A percentile compares a stretch with the other conserved stretches of the same genome.
These are phyloP conservation scores for Aspergillus steynii DNA, from an alignment of 495 filamentous ascomycete species.

Conservation along the genomic window DNA sequence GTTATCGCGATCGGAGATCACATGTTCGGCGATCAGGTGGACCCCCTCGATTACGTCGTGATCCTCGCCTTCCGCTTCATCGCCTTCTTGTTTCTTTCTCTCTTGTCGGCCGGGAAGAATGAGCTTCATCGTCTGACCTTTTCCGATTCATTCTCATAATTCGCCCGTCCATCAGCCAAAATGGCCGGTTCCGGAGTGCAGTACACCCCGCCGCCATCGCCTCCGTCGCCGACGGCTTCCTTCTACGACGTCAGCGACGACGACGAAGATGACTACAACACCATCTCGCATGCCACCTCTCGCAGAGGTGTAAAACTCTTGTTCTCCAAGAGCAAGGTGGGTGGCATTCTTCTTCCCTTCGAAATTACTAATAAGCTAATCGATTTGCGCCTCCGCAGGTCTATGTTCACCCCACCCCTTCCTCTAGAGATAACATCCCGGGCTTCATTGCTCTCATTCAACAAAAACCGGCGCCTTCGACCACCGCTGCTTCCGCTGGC, in stretches of 20 bases:
- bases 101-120: not conserved
- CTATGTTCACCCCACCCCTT: constrained; percentile 95
- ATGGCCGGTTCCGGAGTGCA: constrained; percentile 35
- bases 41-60: constrained; percentile 20
- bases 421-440: constrained; percentile 92
- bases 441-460: constrained; percentile 94
- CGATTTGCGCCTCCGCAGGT: constrained; percentile 54
- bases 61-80: not conserved
- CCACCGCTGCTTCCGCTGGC: constrained; percentile 42
- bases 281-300: constrained; percentile 79
- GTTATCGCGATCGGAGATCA: constrained; percentile 7
- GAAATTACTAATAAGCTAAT: not conserved
- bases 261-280: constrained; percentile 93
- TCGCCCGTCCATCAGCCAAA: constrained; percentile 1
- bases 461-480: constrained; percentile 62
- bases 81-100: not conserved
- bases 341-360: constrained; percentile 12
- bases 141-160: not conserved
- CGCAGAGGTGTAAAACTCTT: constrained; percentile 92
- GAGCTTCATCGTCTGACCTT: not conserved
- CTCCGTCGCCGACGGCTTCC: constrained; percentile 79
- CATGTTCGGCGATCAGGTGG: constrained; percentile 12
- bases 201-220: constrained; percentile 48
- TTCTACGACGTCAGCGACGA: constrained; percentile 98
- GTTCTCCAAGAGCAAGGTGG: constrained; percentile 93